These are phyloP conservation scores for Fistulinella staudtii DNA, from an alignment of 1,284 basidiomycete genomes.

Conservation along the genomic window DNA sequence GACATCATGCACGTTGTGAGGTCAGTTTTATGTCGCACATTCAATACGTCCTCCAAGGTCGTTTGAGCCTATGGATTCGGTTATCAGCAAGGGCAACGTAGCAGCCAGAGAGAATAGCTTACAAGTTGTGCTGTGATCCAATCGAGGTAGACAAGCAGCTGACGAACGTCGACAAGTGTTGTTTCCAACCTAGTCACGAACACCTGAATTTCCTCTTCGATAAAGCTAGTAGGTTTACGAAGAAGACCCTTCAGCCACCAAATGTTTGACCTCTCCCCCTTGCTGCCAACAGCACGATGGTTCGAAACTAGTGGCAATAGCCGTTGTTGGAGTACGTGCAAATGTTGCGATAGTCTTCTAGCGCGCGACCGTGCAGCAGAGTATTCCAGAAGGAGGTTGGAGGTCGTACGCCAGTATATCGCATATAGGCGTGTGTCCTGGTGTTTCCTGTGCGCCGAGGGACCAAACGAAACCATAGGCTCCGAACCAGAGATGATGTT, in stretches of 20 bases:
- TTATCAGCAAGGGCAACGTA: constrained; percentile 6
- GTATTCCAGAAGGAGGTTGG: constrained; percentile 34
- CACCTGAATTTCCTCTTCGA: constrained; percentile 8
- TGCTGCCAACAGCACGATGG: not conserved
- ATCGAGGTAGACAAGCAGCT: constrained; percentile 29
- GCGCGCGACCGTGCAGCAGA: constrained; percentile 27
- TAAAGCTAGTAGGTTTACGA: constrained; percentile 2
- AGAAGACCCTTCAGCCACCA: constrained; percentile 10
- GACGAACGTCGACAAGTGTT: constrained; percentile 17
- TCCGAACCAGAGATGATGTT: constrained; percentile 15
- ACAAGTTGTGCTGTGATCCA: constrained; percentile 28
- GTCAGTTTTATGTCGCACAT: constrained; percentile 5
- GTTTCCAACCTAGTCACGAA: constrained; percentile 23
- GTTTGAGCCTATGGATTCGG: constrained; percentile 16
- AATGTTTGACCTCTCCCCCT: not conserved
- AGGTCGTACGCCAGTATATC: constrained; percentile 30
- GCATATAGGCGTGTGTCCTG: constrained; percentile 20
- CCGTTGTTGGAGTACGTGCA: constrained; percentile 16
- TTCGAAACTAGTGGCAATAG: constrained; percentile 5
- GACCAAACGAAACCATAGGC: not conserved
- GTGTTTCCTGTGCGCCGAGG: not conserved
- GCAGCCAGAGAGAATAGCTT: constrained; percentile 1
- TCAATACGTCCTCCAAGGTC: constrained; percentile 15
- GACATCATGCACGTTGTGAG: constrained; percentile 17
- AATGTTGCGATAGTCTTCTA: constrained; percentile 11